Evolutionary conservation across 805 yeast species (phyloP), one percentile per base, ranked within the genome.

Genomic region (Saturnispora galanensis): DNA sequence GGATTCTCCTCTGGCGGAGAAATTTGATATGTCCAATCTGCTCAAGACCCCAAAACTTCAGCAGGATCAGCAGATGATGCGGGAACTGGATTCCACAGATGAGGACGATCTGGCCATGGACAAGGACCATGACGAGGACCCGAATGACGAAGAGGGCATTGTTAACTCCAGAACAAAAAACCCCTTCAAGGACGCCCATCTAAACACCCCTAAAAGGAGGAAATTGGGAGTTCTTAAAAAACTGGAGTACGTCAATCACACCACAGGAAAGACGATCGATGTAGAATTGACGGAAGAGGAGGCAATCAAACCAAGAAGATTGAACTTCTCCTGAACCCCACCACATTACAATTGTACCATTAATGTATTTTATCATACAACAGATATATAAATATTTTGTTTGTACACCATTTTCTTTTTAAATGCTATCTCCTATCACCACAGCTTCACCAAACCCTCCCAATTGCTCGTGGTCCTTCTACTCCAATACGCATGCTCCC

Each of bases 401-500:
- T 31, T 13, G 34, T 31, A 31, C 15, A 10, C 17, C n/a, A 15
- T 18, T 11, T 10, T 13, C 38, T 15, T 17, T 15, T 35, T 35
- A 17, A 34, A 12, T 33, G 17, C 37, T 15, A 15, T 15, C 18
- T 29, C 11, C 31, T 13, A 37, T 47, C 36, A 81, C 90, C 89
- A 83, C 35, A 83, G 60, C 28, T 71, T 63, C 4, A 67, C 52
- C 11, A 78, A 57, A 21, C 67, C 80, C 13, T 63, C 59, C 93
- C 93, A 84, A 52, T 81, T 76, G 5, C 67, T 67, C 7, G 62
- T 64, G 53, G 70, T 73, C 56, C 97, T 77, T 55, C 85, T 74
- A 50, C 74, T 77, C 97, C 97, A 88, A 59, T 88, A 88, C 55
- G 81, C 70, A 37, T 67, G 64, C 1, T 68, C 68, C 0, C 95